Conservation (phyloP, 768 basidiomycete genomes). For the Butyriboletus loyo region DNA sequence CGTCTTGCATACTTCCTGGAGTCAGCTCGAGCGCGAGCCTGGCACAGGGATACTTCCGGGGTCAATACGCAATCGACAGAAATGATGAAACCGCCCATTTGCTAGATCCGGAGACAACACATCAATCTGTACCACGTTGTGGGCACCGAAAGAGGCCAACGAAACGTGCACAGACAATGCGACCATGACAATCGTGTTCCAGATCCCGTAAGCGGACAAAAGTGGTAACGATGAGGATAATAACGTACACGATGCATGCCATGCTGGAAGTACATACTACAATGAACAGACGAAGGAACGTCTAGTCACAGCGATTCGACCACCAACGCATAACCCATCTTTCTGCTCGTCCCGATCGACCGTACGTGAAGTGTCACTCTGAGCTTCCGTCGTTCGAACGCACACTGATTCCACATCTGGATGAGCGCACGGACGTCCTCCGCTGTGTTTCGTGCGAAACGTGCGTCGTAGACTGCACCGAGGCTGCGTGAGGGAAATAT, state of each 20-base stretch:
- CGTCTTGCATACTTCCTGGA: not conserved
- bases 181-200: not conserved
- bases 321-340: constrained; percentile 13
- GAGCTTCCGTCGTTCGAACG: constrained; percentile 32
- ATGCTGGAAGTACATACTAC: not conserved
- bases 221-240: not conserved
- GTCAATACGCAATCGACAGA: not conserved
- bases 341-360: not conserved
- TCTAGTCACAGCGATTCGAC: constrained; percentile 25
- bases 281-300: not conserved
- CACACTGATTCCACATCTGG: constrained; percentile 31
- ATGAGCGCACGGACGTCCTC: constrained; percentile 28
- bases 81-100: not conserved
- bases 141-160: not conserved
- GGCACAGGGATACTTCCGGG: not conserved
- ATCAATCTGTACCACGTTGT: not conserved
- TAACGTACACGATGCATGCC: not conserved
- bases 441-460: constrained; percentile 14
- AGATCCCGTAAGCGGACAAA: not conserved
- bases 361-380: constrained; percentile 15
- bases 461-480: constrained; percentile 20
- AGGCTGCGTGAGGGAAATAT: constrained; percentile 12
- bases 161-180: not conserved
- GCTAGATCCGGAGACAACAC: not conserved
- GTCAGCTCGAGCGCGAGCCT: not conserved